Evolutionary conservation across 129 eudicot species (phyloP).

Genomic region (Escallonia herrerae): DNA sequence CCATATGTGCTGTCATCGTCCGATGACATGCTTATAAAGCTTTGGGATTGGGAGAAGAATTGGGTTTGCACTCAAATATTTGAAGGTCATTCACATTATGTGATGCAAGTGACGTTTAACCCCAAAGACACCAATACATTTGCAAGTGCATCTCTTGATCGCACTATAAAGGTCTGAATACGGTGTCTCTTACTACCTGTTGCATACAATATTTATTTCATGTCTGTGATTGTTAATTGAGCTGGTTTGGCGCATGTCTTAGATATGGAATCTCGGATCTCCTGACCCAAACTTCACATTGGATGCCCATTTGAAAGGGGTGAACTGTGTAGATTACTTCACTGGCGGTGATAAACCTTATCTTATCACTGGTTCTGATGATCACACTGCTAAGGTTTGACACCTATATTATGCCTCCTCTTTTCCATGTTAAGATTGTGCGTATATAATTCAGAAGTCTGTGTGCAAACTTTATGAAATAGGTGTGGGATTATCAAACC

Average conservation of each 20-base stretch:
- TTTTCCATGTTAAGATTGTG: neutral
- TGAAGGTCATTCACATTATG: constrained; percentile 98
- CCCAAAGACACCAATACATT: constrained; percentile 92
- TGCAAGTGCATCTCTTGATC: constrained; percentile 99
- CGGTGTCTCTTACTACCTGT: neutral
- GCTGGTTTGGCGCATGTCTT: constrained; percentile 9
- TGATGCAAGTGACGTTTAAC: constrained; percentile 95
- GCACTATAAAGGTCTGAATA: constrained; percentile 78
- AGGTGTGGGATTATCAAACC: constrained; percentile 99
- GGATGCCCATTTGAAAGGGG: constrained; percentile 99
- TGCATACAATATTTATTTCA: constrained; percentile 6
- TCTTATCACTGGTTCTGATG: constrained; percentile 93
- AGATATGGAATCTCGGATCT: constrained; percentile 98
- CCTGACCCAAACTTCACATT: constrained; percentile 92
- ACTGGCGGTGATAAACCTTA: constrained; percentile 95
- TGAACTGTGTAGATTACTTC: constrained; percentile 95
- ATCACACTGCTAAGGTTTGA: constrained; percentile 92
- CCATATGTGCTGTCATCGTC: constrained; percentile 93
- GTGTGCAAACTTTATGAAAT: constrained; percentile 24
- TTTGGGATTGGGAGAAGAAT: constrained; percentile 99
- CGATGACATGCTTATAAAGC: constrained; percentile 98
- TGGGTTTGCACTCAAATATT: constrained; percentile 92
- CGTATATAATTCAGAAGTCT: neutral
- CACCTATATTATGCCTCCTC: constrained; percentile 1
- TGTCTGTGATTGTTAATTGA: constrained; percentile 1